Base-by-base conservation (phyloP, 495 filamentous ascomycete genomes). In the Xylaria venustula region DNA sequence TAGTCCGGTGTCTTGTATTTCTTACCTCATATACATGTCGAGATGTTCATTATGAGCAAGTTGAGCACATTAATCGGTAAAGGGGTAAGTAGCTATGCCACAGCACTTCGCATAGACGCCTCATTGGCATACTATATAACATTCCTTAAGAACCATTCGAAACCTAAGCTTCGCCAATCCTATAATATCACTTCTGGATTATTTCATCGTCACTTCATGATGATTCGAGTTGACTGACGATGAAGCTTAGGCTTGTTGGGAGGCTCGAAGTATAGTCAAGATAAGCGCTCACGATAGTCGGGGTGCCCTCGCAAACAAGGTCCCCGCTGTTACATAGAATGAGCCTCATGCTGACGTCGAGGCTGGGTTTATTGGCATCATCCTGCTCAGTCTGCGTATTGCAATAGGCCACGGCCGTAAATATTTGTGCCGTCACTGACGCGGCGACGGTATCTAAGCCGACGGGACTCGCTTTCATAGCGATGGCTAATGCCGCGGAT, bases 311-410 rank as follows among this genome's bases (percentile, higher is more conserved):
- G 58, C 77, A 80, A 14, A 80, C 77, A 60, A 77, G 54, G 54
- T 81, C 79, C 4, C 74, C 75, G 41, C 64, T 17, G 28, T 73
- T 70, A 61, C 79, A 81, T 61, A 79, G 74, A 46, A 77, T 73
- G 70, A 77, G 70, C 46, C 66, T 64, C 66, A 74, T 78, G 8
- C 61, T 65, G 7, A 66, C 53, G 47, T 71, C 69, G 65, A 76
- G 78, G 55, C 71, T 73, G 5, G 69, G 62, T 55, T 77, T 76
- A 17, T 70, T 66, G 12, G 73, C 74, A 32, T 68, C 58, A 49
- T 80, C 70, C 57, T 76, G 74, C 15, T 65, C 64, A 58, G 77
- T 79, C 49, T 77, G 72, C 23, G 78, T 79, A 52, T 79, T 74
- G 7, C 79, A 77, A 48, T 77, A 81, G 0, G 76, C 64, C 19